These are phyloP conservation scores for Fusarium torreyae DNA, from an alignment of 2,329 filamentous ascomycete genomes.

Conservation along the genomic window DNA sequence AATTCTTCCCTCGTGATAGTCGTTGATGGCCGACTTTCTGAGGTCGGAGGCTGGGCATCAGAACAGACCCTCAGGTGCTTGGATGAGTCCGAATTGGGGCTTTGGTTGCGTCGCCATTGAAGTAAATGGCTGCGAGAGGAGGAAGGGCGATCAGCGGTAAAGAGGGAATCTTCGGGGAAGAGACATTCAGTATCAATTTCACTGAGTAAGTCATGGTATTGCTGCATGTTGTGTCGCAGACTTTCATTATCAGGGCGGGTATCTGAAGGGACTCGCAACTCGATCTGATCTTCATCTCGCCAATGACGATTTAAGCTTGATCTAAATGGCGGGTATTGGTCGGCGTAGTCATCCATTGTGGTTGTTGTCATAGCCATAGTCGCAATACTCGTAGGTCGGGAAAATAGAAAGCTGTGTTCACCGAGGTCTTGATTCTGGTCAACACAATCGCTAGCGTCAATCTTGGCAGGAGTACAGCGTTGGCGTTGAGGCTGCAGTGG, in stretches of 20 bases:
- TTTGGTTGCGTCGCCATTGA: constrained; percentile 43
- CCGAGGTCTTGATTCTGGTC: constrained; percentile 35
- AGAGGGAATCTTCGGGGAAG: constrained; percentile 36
- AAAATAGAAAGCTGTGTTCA: constrained; percentile 46
- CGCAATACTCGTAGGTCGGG: constrained; percentile 46
- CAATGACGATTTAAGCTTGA: constrained; percentile 29
- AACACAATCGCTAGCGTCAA: constrained; percentile 25
- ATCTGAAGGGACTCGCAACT: constrained; percentile 37
- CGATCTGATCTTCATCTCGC: constrained; percentile 40
- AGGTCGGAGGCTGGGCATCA: constrained; percentile 37
- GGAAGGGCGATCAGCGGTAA: constrained; percentile 46
- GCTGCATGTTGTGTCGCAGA: constrained; percentile 31
- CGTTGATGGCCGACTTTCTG: constrained; percentile 47
- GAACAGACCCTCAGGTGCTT: constrained; percentile 47
- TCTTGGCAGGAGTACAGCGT: constrained; percentile 33
- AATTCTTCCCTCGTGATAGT: constrained; percentile 60
- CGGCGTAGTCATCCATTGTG: constrained; percentile 22
- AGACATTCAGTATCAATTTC: constrained; percentile 45
- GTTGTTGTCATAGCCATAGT: constrained; percentile 41
- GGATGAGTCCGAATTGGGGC: constrained; percentile 32
- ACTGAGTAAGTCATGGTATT: constrained; percentile 44
- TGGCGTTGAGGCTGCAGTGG: constrained; percentile 33
- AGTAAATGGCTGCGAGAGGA: constrained; percentile 49
- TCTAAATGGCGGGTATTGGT: constrained; percentile 16
- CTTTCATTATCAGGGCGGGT: constrained; percentile 18